Base-by-base conservation (phyloP, 208 protist genomes). In the Trypanosoma platydactyli region DNA sequence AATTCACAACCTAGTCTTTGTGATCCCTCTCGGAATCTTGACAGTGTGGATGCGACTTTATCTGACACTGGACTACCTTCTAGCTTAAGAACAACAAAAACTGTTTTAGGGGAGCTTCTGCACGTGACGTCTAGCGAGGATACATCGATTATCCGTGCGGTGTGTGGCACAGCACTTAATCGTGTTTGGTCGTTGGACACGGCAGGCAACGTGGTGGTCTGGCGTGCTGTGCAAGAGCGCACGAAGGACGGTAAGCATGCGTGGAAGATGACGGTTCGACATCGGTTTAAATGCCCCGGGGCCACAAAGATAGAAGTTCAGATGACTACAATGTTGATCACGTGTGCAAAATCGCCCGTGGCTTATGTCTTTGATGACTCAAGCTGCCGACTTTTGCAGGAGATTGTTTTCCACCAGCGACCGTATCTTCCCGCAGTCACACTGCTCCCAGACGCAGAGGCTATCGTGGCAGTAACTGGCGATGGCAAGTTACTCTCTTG, bases 131-230 rank as follows among this genome's bases (percentile, higher is more conserved):
- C 67, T n/a, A 57, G 61, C 27, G 70, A 80, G 0, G 76, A 54
- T 15, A 74, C 57, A 48, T 71, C 70, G 24, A 76, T 89, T 27
- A 69, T 86, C 22, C 64, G 79, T 20, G 76, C 78, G 25, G 20
- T 94, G 33, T 80, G 76, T 30, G 86, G 83, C 2, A 77, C 72
- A 20, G 79, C 83, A 62, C 65, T 62, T 41, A 80, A 83, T 58
- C 81, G 75, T 30, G 63, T 86, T 20, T 94, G 88, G 85, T 88
- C 85, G 30, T 74, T 94, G n/a, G 79, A 83, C 63, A 76, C 76
- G 27, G 73, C 69, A 16, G 77, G 79, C 16, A 71, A 70, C 16
- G 85, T 94, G n/a, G 63, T 81, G 45, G 81, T 86, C 60, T 94
- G 88, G 88, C 83, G 81, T 50, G 79, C 81, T 22, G 52, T 76